Evolutionary conservation across 371 early-diverging fungal genomes (phyloP).

Genomic region (Mucor circinelloides): DNA sequence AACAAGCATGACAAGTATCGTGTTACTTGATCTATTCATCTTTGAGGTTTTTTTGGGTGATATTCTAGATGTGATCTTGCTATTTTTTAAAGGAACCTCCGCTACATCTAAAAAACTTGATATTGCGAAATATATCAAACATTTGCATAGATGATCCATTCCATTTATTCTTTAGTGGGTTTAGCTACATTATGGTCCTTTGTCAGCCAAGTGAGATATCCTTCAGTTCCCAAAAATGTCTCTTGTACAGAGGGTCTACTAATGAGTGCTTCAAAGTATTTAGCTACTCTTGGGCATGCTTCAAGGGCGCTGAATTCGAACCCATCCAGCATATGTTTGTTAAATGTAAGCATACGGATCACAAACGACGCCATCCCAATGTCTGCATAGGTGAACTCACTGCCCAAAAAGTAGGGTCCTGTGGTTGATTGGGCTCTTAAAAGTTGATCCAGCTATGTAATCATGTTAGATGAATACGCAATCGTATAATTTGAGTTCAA

Average conservation of each 20-base stretch:
- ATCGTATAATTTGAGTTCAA: neutral
- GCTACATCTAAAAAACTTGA: neutral
- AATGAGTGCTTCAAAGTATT: neutral
- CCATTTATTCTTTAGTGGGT: neutral
- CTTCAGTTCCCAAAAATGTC: neutral
- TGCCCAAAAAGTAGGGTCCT: conserved; percentile 61
- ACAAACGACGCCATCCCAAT: conserved; percentile 50
- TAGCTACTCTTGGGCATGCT: neutral
- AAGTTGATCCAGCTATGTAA: neutral
- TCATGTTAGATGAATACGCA: neutral
- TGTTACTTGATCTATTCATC: neutral
- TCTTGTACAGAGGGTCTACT: conserved; percentile 2
- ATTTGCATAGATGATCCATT: neutral
- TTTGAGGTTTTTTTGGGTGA: neutral
- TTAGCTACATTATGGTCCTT: neutral
- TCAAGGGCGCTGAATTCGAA: neutral
- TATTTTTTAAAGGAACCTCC: neutral
- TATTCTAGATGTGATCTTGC: neutral
- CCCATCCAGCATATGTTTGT: neutral
- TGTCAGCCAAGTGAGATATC: neutral
- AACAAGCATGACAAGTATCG: neutral
- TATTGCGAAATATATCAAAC: neutral
- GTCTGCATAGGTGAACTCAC: conserved; percentile 56
- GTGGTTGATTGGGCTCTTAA: conserved; percentile 30
- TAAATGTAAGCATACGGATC: conserved; percentile 20